Percentiles rank a stretch among this genome's conserved stretches.
Evolutionary conservation across 2,329 filamentous ascomycete species (phyloP).

Genomic region (Albophoma yamanashiensis): DNA sequence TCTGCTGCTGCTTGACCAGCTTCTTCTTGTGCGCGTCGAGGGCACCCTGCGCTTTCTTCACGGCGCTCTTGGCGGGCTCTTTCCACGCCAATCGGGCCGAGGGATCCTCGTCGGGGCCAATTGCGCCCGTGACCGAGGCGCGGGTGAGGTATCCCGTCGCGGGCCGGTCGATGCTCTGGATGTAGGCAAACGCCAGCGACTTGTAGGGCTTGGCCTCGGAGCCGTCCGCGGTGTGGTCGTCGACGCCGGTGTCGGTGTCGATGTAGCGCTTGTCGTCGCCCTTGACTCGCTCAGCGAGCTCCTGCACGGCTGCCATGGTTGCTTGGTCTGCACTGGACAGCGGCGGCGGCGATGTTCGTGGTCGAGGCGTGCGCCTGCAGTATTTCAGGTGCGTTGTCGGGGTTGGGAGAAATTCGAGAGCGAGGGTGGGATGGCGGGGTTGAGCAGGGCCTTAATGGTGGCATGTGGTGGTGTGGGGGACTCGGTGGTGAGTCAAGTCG

Average conservation of each 20-base stretch:
- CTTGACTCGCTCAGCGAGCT: constrained; percentile 33
- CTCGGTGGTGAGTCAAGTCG: background rate
- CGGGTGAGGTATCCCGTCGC: constrained; percentile 56
- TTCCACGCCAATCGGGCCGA: constrained; percentile 62
- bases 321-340: background rate
- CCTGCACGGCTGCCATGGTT: constrained; percentile 33
- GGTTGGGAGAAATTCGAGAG: background rate
- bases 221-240: constrained; percentile 57
- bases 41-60: constrained; percentile 74
- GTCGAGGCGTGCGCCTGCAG: background rate
- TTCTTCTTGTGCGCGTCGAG: constrained; percentile 76
- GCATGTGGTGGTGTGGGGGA: background rate
- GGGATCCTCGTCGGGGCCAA: constrained; percentile 53
- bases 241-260: constrained; percentile 69
- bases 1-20: constrained; percentile 31
- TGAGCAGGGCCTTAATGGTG: background rate
- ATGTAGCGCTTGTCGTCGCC: constrained; percentile 44
- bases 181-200: constrained; percentile 65
- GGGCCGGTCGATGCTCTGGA: constrained; percentile 51
- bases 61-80: constrained; percentile 68
- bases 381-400: background rate
- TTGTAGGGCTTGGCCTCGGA: constrained; percentile 70
- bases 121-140: constrained; percentile 52
- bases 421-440: background rate
- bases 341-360: background rate